Evolutionary conservation across 164 flowering plant species (phyloP), one percentile per base, ranked within the genome.

Genomic region (Brasenia schreberi): DNA sequence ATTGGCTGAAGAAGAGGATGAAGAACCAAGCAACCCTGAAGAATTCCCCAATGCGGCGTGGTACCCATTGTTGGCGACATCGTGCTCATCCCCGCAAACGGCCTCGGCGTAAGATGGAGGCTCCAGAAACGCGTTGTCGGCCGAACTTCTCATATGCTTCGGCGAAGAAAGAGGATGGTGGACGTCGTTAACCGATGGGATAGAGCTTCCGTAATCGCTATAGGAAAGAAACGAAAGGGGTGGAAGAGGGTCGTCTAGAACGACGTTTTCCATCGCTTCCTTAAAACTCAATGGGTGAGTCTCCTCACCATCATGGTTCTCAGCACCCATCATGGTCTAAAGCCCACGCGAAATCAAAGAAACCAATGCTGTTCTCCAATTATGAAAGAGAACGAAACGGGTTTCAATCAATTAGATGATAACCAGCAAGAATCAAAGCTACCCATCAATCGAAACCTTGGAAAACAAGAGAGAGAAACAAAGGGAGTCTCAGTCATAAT

Each of bases 221-320:
- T 56, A 69, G 65, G 67, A 19, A 58, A 16, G 14, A 33, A 66
- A 43, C 0, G 75, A 72, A 18, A 42, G 11, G 14, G 52, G 56
- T 14, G 53, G 17, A 16, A 49, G 18, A 18, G 56, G 64, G 64
- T 87, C 96, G 73, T 82, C 79, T 73, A 88, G 81, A 65, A 76
- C 74, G 52, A 88, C 80, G 33, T 52, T 77, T 43, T 88, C 92
- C 93, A 88, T 84, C 18, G 83, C 90, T 43, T 85, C 92, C 49
- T 77, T 74, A 42, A 91, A 77, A n/a, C 84, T 75, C 71, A 69
- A 67, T 44, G 80, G 75, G 14, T 77, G 81, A 63, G 63, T 9
- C 63, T 83, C 82, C 56, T 66, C 73, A 66, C 76, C 80, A 66
- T 81, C 27, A 14, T 58, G 80, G 69, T 76, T 83, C 71, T 85